These are phyloP conservation scores for Setaria viridis DNA, from an alignment of 202 grass and related monocot species.

Conservation along the genomic window DNA sequence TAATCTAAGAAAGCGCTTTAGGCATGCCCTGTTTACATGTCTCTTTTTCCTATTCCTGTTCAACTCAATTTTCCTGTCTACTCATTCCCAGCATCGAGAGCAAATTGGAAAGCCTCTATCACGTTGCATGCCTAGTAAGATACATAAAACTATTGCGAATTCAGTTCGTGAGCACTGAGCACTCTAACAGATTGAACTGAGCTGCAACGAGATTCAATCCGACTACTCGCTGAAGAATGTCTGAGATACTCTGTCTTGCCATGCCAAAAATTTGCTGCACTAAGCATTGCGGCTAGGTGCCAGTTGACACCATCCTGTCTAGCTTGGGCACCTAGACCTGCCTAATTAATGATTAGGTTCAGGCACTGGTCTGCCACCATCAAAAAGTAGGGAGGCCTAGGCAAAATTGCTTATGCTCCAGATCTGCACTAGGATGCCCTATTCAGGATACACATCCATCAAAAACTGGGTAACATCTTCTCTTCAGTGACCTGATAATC, in stretches of 20 bases:
- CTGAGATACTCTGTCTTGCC: neutral
- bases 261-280: neutral
- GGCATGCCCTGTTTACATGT: neutral
- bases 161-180: neutral
- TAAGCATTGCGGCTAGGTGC: neutral
- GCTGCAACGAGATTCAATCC: neutral
- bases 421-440: neutral
- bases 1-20: neutral
- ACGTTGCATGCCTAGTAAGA: neutral
- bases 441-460: neutral
- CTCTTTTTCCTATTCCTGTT: neutral
- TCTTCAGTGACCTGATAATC: neutral
- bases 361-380: neutral
- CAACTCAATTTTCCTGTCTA: neutral
- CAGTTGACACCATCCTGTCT: neutral
- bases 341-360: neutral
- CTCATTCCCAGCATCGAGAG: neutral
- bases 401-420: neutral
- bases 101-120: neutral
- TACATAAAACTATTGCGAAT: neutral
- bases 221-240: neutral
- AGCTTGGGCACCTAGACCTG: neutral
- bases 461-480: neutral
- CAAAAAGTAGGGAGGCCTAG: neutral
- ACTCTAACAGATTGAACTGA: neutral